These are phyloP conservation scores for Fusarium temperatum DNA, from an alignment of 2,329 filamentous ascomycete genomes.

Conservation along the genomic window DNA sequence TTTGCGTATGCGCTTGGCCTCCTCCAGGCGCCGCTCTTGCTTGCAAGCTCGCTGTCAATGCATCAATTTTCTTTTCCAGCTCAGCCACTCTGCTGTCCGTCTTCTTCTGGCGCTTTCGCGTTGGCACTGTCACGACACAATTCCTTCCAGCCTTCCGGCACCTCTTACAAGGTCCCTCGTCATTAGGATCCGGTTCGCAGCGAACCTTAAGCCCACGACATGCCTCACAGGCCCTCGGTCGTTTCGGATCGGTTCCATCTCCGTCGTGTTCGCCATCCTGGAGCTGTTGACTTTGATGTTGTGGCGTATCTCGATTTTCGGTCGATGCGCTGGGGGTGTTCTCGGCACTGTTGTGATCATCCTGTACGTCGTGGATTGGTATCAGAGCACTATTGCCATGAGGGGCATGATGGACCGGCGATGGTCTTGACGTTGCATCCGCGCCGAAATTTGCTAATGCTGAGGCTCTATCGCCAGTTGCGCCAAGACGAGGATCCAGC, in stretches of 20 bases:
- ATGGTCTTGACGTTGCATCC: conserved; percentile 23
- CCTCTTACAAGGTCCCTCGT: conserved; percentile 73
- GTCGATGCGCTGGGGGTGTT: conserved; percentile 38
- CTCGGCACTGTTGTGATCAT: conserved; percentile 22
- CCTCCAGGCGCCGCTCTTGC: conserved; percentile 52
- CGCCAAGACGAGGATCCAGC: conserved; percentile 46
- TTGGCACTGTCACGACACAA: conserved; percentile 80
- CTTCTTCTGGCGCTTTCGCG: conserved; percentile 87
- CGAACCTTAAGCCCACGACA: conserved; percentile 83
- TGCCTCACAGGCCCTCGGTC: conserved; percentile 77
- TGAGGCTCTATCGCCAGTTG: conserved; percentile 37
- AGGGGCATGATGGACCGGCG: conserved; percentile 29
- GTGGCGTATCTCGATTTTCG: conserved; percentile 27
- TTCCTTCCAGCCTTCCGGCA: conserved; percentile 82
- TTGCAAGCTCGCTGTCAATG: conserved; percentile 81
- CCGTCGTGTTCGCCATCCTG: conserved; percentile 29
- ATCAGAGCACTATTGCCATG: conserved; percentile 6
- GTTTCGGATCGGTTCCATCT: conserved; percentile 63
- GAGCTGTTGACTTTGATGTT: conserved; percentile 24
- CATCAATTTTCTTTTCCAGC: conserved; percentile 92
- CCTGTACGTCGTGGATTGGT: conserved; percentile 14
- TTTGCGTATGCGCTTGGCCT: conserved; percentile 13
- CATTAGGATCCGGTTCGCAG: conserved; percentile 78
- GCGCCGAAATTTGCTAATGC: conserved; percentile 16
- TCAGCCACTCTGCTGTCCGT: conserved; percentile 89